A percentile compares a stretch with the other conserved stretches of the same genome.
Conservation (phyloP, 495 filamentous ascomycete species). For the Penicillium silybi region DNA sequence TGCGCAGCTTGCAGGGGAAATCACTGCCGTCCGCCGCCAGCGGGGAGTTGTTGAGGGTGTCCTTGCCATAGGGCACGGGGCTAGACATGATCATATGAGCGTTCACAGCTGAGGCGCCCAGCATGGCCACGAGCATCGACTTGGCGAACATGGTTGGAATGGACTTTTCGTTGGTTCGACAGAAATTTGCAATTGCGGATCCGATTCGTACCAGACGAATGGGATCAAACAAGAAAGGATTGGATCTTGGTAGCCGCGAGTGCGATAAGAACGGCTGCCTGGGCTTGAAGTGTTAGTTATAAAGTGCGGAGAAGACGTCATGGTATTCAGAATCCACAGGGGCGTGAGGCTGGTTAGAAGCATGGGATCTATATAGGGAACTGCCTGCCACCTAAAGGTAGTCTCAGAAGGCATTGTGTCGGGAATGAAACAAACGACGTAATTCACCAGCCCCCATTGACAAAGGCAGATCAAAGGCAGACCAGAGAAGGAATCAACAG, state of each 20-base stretch:
- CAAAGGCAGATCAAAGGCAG: neutral
- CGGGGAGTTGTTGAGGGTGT: constrained; percentile 56
- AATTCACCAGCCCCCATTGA: neutral
- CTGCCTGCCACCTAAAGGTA: neutral
- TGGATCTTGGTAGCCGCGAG: constrained; percentile 19
- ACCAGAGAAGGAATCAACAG: neutral
- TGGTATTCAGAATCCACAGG: neutral
- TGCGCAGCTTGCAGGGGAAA: constrained; percentile 73
- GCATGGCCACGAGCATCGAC: constrained; percentile 33
- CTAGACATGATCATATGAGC: constrained; percentile 68
- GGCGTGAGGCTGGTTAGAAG: neutral
- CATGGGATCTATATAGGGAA: neutral
- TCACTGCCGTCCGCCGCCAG: constrained; percentile 55
- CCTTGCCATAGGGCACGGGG: constrained; percentile 61
- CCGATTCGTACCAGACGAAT: constrained; percentile 44
- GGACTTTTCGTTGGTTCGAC: constrained; percentile 22
- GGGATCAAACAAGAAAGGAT: constrained; percentile 23
- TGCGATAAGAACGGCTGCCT: constrained; percentile 11
- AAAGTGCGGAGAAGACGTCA: neutral
- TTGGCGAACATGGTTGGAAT: constrained; percentile 41
- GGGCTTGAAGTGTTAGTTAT: constrained; percentile 4
- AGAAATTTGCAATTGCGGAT: constrained; percentile 12
- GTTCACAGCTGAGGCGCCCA: constrained; percentile 47
- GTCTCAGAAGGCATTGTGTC: constrained; percentile 1
- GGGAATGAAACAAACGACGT: neutral